These are phyloP conservation scores for Tetrapisispora iriomotensis DNA, from an alignment of 805 yeast genomes.

Conservation along the genomic window DNA sequence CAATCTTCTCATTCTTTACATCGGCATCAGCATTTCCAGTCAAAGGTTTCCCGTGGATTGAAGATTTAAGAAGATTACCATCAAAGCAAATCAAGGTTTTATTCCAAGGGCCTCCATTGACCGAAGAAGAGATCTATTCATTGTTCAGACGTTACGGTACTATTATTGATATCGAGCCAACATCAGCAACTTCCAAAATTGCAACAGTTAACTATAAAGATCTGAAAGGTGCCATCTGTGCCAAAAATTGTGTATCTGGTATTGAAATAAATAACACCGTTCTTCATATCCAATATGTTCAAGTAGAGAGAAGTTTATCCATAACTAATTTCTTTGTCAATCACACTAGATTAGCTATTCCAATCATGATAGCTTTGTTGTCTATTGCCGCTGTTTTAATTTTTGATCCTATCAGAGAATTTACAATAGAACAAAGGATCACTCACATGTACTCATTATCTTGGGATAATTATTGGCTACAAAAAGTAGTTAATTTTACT, in stretches of 20 bases:
- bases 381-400: conserved; percentile 77
- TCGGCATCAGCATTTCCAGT: conserved; percentile 59
- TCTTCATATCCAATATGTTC: conserved; percentile 66
- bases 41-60: conserved; percentile 93
- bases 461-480: conserved; percentile 32
- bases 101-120: conserved; percentile 71
- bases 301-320: conserved; percentile 25
- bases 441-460: conserved; percentile 47
- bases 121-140: conserved; percentile 68
- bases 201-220: conserved; percentile 49
- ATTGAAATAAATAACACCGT: conserved; percentile 51
- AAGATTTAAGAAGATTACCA: conserved; percentile 76
- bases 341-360: conserved; percentile 79
- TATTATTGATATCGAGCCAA: conserved; percentile 63
- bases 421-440: conserved; percentile 65
- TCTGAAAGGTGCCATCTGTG: conserved; percentile 65
- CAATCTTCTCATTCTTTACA: conserved; percentile 33
- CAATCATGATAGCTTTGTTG: conserved; percentile 63
- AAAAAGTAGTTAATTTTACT: conserved; percentile 30
- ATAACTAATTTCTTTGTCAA: conserved; percentile 49
- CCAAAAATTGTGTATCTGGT: conserved; percentile 87
- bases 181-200: conserved; percentile 35
- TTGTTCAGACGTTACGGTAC: conserved; percentile 81
- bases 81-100: conserved; percentile 50
- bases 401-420: conserved; percentile 88